Evolutionary conservation across 1,284 basidiomycete genomes (phyloP), one percentile per base, ranked within the genome.

Genomic region (Malassezia arunalokei): DNA sequence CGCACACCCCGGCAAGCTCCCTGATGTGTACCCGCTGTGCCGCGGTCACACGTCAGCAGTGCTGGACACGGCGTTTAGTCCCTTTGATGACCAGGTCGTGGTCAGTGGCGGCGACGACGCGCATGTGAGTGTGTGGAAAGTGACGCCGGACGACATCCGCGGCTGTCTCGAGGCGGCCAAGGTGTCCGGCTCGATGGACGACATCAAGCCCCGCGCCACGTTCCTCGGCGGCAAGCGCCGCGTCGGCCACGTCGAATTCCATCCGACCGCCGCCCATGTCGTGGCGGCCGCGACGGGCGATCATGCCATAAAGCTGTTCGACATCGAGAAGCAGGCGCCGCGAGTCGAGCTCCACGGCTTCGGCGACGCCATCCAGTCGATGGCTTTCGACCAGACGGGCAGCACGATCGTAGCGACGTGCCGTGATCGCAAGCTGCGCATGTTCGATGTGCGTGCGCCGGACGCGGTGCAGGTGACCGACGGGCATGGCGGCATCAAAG

Each of bases 51-150:
- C 83, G 6, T 86, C 83, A 0, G 76, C 85, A 32, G 86, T 89
- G n/a, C 84, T 96, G 46, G 92, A 96, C 75, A 96, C 92, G 0
- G 87, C 87, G 64, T 98, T 90, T 87, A 89, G 86, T 0, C 91
- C 91, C 1, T 90, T 94, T 73, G 84, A 91, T 71, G 91, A 96
- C 75, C 78, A 81, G 14, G 78, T 94, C 66, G 84, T 95, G 59
- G 90, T 86, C 3, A 91, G 87, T 1, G 86, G 80, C 12, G 87
- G 85, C 50, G 92, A 96, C 74, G 94, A 98, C 73, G 90, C 91
- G 31, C 89, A 90, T 66, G 79, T 87, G 56, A 82, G 88, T 73
- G 78, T 98, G 65, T 96, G 89, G 89, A 82, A 82, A 40, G 76
- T 78, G 40, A 87, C 96, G 17, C 79, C 79, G 51, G 68, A 71